Conservation (phyloP, 495 filamentous ascomycete genomes). For the Hamigera avellanea region DNA sequence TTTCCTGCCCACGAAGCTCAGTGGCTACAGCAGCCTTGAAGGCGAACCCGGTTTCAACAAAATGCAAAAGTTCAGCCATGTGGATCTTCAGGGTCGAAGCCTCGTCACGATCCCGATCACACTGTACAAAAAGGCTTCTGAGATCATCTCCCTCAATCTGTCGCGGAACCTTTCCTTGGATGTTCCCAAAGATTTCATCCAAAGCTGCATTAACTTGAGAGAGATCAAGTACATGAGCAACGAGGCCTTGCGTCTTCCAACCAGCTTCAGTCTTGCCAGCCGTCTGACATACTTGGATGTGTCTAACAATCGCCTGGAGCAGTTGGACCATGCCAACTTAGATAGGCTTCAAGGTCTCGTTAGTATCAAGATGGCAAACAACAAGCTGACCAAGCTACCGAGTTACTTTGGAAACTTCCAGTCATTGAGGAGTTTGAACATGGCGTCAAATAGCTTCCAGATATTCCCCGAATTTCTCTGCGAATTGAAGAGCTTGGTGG, state of each 20-base stretch:
- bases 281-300: constrained; percentile 82
- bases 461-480: constrained; percentile 78
- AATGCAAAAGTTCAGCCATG: constrained; percentile 80
- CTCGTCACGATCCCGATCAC: constrained; percentile 90
- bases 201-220: constrained; percentile 77
- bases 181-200: constrained; percentile 93
- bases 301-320: constrained; percentile 84
- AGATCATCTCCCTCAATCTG: constrained; percentile 91
- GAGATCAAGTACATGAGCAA: constrained; percentile 93
- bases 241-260: constrained; percentile 76
- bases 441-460: constrained; percentile 85
- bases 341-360: constrained; percentile 60
- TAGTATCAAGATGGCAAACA: constrained; percentile 88
- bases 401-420: constrained; percentile 69
- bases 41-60: constrained; percentile 71
- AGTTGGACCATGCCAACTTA: constrained; percentile 74
- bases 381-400: constrained; percentile 67
- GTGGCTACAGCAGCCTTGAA: constrained; percentile 55
- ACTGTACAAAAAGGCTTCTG: constrained; percentile 79
- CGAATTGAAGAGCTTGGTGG: constrained; percentile 68
- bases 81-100: constrained; percentile 85
- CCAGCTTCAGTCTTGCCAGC: constrained; percentile 71
- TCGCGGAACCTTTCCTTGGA: constrained; percentile 86
- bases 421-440: constrained; percentile 65
- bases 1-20: constrained; percentile 79